phyloP scores from a whole-genome alignment of 2,329 filamentous ascomycete genomes.

The Capronia americana region DNA sequence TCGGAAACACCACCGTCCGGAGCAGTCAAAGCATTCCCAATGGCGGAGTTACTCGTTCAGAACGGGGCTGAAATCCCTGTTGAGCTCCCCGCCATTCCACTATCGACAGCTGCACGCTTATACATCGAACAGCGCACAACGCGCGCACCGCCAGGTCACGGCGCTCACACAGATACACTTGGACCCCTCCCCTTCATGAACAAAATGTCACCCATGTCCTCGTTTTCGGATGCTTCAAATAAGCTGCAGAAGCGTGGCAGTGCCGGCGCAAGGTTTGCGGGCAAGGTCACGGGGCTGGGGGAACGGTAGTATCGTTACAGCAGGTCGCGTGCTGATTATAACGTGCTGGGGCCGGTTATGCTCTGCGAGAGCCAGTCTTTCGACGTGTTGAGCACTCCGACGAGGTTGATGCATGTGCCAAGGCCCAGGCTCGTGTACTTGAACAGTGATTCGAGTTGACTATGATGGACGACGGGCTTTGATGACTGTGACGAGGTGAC shows the following conservation, averaged over 20 bases:
- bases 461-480: not conserved
- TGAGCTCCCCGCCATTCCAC: slow-evolving; percentile 77
- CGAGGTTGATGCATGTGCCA: slow-evolving; percentile 5
- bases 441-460: slow-evolving; percentile 21
- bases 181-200: slow-evolving; percentile 65
- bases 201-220: slow-evolving; percentile 26
- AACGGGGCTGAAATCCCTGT: slow-evolving; percentile 89
- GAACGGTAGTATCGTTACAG: slow-evolving; percentile 47
- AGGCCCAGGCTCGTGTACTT: slow-evolving; percentile 16
- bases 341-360: slow-evolving; percentile 18
- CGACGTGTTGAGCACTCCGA: slow-evolving; percentile 12
- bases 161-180: slow-evolving; percentile 62
- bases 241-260: slow-evolving; percentile 80
- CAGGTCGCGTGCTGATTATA: slow-evolving; percentile 20
- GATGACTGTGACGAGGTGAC: not conserved
- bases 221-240: slow-evolving; percentile 56
- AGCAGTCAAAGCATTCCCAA: slow-evolving; percentile 71
- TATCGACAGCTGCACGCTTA: slow-evolving; percentile 77
- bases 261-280: slow-evolving; percentile 71
- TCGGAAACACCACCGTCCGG: slow-evolving; percentile 45
- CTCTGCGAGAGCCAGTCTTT: slow-evolving; percentile 28
- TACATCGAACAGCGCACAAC: slow-evolving; percentile 80
- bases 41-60: slow-evolving; percentile 89
- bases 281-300: slow-evolving; percentile 54
- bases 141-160: slow-evolving; percentile 52